A percentile compares a stretch with the other conserved stretches of the same genome.
These are phyloP conservation scores for Leccinum ochraceum DNA, from an alignment of 768 basidiomycete species.

Conservation along the genomic window DNA sequence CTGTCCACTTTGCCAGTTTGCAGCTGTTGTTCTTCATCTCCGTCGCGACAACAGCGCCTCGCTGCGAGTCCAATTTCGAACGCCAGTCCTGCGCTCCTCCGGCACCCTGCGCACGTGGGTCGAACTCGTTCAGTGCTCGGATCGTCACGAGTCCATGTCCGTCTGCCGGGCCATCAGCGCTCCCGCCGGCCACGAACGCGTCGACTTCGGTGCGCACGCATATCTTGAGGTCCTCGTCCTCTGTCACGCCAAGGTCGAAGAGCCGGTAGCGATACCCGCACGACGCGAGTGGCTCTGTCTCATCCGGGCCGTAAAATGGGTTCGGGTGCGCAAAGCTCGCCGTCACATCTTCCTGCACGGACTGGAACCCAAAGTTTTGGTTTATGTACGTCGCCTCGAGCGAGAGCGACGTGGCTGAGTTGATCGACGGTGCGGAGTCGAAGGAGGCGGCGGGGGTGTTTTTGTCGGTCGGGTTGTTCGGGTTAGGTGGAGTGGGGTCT, in stretches of 20 bases:
- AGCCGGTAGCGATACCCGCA: conserved; percentile 96
- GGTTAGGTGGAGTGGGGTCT: conserved; percentile 76
- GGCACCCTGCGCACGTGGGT: conserved; percentile 83
- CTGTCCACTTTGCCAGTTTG: conserved; percentile 97
- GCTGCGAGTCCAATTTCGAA: conserved; percentile 92
- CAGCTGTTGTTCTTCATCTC: conserved; percentile 99
- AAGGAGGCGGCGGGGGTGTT: conserved; percentile 37
- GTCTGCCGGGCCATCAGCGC: conserved; percentile 57
- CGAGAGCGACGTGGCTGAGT: conserved; percentile 90
- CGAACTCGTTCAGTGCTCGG: conserved; percentile 96
- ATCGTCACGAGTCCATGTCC: conserved; percentile 86
- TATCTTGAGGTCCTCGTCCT: conserved; percentile 89
- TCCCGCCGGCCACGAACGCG: conserved; percentile 62
- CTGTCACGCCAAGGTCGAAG: conserved; percentile 88
- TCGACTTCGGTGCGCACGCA: conserved; percentile 97
- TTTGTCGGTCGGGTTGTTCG: conserved; percentile 75
- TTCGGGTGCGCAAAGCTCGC: conserved; percentile 85
- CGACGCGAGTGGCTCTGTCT: conserved; percentile 92
- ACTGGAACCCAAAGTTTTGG: conserved; percentile 97
- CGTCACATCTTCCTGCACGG: conserved; percentile 73
- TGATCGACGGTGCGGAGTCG: conserved; percentile 77
- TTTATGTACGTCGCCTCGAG: conserved; percentile 99
- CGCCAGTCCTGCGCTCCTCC: conserved; percentile 99
- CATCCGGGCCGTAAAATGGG: conserved; percentile 93
- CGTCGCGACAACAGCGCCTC: conserved; percentile 96